Base-by-base conservation (phyloP, 257 asterid genomes). In the Mentha longifolia region DNA sequence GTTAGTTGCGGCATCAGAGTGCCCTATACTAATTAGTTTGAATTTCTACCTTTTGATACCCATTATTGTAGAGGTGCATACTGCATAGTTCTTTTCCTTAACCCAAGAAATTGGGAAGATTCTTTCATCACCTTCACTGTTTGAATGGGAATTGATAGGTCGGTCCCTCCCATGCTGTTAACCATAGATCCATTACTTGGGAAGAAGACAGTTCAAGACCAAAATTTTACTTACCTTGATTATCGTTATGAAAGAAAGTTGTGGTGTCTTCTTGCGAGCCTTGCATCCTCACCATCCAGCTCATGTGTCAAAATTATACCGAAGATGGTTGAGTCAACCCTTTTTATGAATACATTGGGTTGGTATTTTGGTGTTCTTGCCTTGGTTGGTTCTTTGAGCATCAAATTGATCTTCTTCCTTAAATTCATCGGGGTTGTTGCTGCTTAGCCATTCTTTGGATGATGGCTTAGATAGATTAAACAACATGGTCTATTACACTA, bases 231-330 rank as follows among this genome's bases (percentile, higher is more conserved):
- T 31, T 59, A 22, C 39, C 15, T 6, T 11, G 37, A 51, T 56
- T 25, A 56, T 56, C 28, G 12, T 56, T 56, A 11, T 11, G 13
- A 25, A 12, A 56, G 12, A 56, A 56, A 30, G 17, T 25, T 56
- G 30, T 9, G 37, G 61, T 25, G 16, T 56, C 17, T 56, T 25
- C 61, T 55, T 55, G 61, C n/a, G 11, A 11, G 61, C 61, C 16
- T 54, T 55, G 61, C 61, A 30, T 30, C 63, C 63, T 57, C 63
- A 14, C 43, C 22, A 57, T 57, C 63, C 22, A 13, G 63, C 42
- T 57, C 17, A 11, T 30, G 1, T 5, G 19, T 28, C 20, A 33
- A 15, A 35, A n/a, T 35, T 10, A 28, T 57, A 28, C 42, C 1
- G 0, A 5, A 5, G 6, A 28, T 57, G 62, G 19, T 57, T 28